Conservation (phyloP, 768 basidiomycete species). For the Russula sp. region DNA sequence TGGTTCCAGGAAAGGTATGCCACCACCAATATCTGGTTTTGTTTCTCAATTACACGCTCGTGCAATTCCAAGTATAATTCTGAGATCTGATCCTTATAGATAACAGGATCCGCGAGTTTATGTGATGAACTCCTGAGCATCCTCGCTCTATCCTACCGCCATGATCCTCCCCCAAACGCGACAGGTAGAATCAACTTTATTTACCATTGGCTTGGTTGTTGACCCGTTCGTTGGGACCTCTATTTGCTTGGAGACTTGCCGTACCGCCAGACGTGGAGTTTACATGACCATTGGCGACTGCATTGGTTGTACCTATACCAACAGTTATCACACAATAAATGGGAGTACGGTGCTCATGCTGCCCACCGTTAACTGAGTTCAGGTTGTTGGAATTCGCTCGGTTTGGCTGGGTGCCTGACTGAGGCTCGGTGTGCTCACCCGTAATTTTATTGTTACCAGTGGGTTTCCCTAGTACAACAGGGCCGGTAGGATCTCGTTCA, state of each 20-base stretch:
- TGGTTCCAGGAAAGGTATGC: too few relatives aligned
- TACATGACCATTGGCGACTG: neutral
- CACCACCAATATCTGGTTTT: neutral
- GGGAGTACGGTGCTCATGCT: neutral
- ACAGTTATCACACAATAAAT: constrained; percentile 2
- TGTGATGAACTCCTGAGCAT: too few relatives aligned
- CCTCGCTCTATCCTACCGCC: neutral
- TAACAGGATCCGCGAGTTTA: too few relatives aligned
- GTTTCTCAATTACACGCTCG: neutral
- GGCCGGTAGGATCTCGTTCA: neutral
- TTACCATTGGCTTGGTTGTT: constrained; percentile 1
- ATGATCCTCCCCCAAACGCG: neutral
- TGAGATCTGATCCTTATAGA: neutral
- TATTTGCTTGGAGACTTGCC: neutral
- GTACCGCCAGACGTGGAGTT: neutral
- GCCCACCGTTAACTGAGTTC: constrained; percentile 12
- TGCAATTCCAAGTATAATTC: neutral
- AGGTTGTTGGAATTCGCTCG: neutral
- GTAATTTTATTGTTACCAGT: neutral
- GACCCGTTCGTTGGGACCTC: neutral
- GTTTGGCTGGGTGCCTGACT: neutral
- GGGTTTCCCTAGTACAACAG: neutral
- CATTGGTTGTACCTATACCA: neutral
- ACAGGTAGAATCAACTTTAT: neutral
- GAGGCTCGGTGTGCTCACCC: neutral